Percentiles rank a stretch among this genome's conserved stretches.
Conservation (phyloP, 1,139 yeast genomes). For the Waltiozyma sp. region DNA sequence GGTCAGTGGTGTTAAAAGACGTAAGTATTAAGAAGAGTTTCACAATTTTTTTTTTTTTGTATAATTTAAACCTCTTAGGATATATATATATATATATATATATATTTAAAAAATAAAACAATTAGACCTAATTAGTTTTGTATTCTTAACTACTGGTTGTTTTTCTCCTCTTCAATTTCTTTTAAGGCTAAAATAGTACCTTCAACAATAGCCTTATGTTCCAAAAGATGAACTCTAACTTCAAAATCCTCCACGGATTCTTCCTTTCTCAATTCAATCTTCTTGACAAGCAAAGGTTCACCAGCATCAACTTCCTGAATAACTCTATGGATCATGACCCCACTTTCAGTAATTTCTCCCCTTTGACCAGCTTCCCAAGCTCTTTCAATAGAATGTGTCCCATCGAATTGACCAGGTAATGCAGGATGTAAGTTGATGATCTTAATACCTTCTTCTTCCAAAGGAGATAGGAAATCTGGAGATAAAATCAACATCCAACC, state of each 20-base stretch:
- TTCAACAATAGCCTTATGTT: conserved; percentile 87
- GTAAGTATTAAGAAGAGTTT: neutral
- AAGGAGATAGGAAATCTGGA: conserved; percentile 57
- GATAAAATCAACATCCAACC: conserved; percentile 97
- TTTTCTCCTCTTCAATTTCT: conserved; percentile 20
- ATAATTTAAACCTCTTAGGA: neutral
- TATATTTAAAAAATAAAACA: too few species aligned
- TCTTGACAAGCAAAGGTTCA: conserved; percentile 73
- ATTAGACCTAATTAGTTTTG: too few species aligned
- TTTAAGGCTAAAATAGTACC: conserved; percentile 60
- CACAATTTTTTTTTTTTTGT: neutral
- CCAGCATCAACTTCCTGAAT: conserved; percentile 93
- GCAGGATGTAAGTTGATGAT: conserved; percentile 95
- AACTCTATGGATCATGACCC: conserved; percentile 93
- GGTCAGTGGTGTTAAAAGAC: neutral
- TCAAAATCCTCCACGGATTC: conserved; percentile 77
- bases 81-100: too few species aligned
- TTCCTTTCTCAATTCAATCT: conserved; percentile 55
- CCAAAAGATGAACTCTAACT: conserved; percentile 69
- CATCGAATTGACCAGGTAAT: conserved; percentile 92
- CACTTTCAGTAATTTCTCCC: conserved; percentile 69
- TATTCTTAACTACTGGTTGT: too few species aligned
- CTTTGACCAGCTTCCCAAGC: conserved; percentile 92
- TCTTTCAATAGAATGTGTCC: conserved; percentile 92
- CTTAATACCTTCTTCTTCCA: conserved; percentile 50